A percentile compares a stretch with the other conserved stretches of the same genome.
Evolutionary conservation across 352 stramenopile species (phyloP).

Genomic region (Pythium folliculosum): DNA sequence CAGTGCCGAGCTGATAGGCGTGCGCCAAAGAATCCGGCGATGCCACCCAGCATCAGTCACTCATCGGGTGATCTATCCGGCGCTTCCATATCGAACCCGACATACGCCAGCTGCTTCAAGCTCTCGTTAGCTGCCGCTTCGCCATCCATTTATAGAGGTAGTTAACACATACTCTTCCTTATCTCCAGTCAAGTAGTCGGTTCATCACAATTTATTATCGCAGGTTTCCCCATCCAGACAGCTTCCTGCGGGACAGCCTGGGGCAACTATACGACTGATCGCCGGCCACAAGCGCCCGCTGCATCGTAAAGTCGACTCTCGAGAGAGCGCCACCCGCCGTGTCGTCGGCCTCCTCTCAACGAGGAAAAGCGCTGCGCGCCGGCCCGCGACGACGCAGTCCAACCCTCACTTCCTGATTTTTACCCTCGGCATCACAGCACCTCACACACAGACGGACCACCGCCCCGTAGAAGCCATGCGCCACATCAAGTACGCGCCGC

Average conservation of each 20-base stretch:
- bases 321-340: not conserved
- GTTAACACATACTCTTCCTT: not conserved
- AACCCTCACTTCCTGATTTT: constrained; percentile 14
- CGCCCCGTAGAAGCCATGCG: constrained; percentile 28
- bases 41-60: not conserved
- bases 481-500: constrained; percentile 50
- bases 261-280: constrained; percentile 6
- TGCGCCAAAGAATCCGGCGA: not conserved
- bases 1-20: not conserved
- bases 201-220: constrained; percentile 5
- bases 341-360: not conserved
- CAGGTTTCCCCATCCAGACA: constrained; percentile 2
- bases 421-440: not conserved
- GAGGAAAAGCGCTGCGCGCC: not conserved
- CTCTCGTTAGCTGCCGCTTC: not conserved
- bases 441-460: not conserved
- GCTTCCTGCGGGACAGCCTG: constrained; percentile 6
- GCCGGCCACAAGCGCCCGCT: not conserved
- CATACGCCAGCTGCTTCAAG: constrained; percentile 13
- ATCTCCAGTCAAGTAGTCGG: not conserved
- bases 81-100: constrained; percentile 2
- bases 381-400: not conserved
- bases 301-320: not conserved
- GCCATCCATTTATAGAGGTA: constrained; percentile 5
- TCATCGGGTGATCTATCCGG: not conserved